A percentile compares a stretch with the other conserved stretches of the same genome.
Conservation (phyloP, 306 rosid species). For the Morella rubra region DNA sequence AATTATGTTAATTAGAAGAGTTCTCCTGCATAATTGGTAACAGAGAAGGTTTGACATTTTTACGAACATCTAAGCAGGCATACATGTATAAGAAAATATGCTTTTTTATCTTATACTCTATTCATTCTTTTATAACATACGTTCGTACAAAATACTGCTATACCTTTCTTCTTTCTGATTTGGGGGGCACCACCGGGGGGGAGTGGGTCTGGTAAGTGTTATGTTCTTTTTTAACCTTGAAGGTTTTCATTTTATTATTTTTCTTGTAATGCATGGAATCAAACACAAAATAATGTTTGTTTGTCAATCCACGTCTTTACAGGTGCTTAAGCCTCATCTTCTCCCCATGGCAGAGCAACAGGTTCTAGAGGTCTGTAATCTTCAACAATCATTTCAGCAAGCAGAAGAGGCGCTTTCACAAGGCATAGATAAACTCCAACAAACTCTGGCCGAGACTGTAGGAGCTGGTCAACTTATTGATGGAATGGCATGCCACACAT, state of each 20-base stretch:
- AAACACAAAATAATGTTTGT: slow-evolving; percentile 6
- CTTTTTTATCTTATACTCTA: background rate
- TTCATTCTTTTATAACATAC: background rate
- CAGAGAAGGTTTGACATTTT: background rate
- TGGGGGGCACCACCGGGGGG: background rate
- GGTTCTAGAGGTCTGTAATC: slow-evolving; percentile 46
- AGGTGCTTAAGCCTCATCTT: slow-evolving; percentile 74
- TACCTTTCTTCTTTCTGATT: background rate
- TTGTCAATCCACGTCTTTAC: slow-evolving; percentile 29
- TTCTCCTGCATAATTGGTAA: background rate
- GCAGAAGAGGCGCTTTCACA: slow-evolving; percentile 94
- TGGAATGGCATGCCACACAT: slow-evolving; percentile 49
- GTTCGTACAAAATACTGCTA: background rate
- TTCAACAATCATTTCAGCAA: slow-evolving; percentile 76
- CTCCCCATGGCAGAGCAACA: slow-evolving; percentile 71
- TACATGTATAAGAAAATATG: background rate
- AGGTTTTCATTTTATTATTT: background rate
- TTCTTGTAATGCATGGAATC: background rate
- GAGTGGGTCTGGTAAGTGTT: no score
- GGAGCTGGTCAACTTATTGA: slow-evolving; percentile 56
- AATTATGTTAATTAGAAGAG: background rate
- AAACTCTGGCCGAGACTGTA: slow-evolving; percentile 51
- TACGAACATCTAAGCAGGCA: background rate
- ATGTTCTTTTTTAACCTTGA: background rate
- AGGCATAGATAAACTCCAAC: slow-evolving; percentile 86